Percentiles rank a stretch among this genome's conserved stretches.
These are phyloP conservation scores for Coffea canephora DNA, from an alignment of 257 asterid genomes.

Conservation along the genomic window DNA sequence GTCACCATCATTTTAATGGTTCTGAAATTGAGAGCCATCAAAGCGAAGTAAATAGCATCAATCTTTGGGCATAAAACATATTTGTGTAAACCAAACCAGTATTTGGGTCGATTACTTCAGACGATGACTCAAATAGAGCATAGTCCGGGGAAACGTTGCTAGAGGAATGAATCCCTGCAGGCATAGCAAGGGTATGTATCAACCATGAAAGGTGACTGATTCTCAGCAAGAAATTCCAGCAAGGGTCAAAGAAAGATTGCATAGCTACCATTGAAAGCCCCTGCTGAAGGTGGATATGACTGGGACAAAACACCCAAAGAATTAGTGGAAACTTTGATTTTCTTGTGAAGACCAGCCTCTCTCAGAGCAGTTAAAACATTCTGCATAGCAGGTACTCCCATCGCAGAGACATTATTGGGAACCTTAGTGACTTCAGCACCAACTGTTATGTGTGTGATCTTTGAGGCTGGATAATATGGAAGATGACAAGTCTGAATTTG, in stretches of 20 bases:
- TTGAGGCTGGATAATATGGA: conserved; percentile 87
- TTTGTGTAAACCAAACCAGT: conserved; percentile 89
- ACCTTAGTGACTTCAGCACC: conserved; percentile 97
- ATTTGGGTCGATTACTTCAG: conserved; percentile 89
- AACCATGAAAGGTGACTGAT: conserved; percentile 86
- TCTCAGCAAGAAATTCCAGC: conserved; percentile 86
- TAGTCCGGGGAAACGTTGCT: conserved; percentile 84
- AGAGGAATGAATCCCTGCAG: conserved; percentile 78
- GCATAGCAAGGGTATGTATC: conserved; percentile 89
- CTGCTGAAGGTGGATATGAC: conserved; percentile 97
- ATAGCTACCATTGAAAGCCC: conserved; percentile 74
- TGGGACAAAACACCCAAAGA: conserved; percentile 83
- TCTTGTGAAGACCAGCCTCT: conserved; percentile 65
- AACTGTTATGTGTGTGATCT: conserved; percentile 68
- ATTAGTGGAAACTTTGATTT: conserved; percentile 80
- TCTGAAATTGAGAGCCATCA: conserved; percentile 66
- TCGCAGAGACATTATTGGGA: conserved; percentile 56
- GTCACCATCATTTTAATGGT: conserved; percentile 81
- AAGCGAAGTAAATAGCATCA: conserved; percentile 85
- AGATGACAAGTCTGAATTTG: conserved; percentile 77
- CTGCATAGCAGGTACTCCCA: conserved; percentile 79
- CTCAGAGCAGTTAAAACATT: conserved; percentile 62
- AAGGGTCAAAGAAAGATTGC: conserved; percentile 73
- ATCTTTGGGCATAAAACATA: conserved; percentile 86
- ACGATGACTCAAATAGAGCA: conserved; percentile 85